Base-by-base conservation (phyloP, 108 stramenopile genomes). In the Epipyxis sp. region DNA sequence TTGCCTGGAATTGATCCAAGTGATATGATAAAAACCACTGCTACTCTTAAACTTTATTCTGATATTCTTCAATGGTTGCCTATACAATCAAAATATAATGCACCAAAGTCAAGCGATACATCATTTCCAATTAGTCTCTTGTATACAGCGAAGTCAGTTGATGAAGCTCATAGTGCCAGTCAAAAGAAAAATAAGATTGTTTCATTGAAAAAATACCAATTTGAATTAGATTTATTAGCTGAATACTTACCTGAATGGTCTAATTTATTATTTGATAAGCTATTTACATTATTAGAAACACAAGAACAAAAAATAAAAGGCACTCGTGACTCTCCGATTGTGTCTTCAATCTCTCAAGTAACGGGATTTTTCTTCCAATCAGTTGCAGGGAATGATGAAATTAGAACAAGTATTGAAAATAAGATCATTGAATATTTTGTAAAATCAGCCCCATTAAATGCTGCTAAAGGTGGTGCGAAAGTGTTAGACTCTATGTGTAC, bases 381-480 rank as follows among this genome's bases (percentile, higher is more conserved):
- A 6, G 34, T 65, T 16, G 61, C 20, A 13, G 25, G 35, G 30
- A 37, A 35, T 37, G 13, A 13, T 13, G 13, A 16, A 37, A 3
- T 6, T 10, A 35, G 25, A 32, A 32, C 20, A 65, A 25, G 6
- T 10, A 10, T 74, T 10, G 46, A 3, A 39, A 37, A 37, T 13
- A 34, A 10, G 71, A 27, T 74, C 41, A 37, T 74, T 37, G n/a
- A 74, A 32, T 74, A 54, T 37, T 43, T 25, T 25, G n/a, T 57
- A 13, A 74, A 39, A 6, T 6, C 3, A 16, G 50, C 44, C 43
- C 46, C 71, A 13, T 27, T 42, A 42, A 13, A 74, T 74, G 3
- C 71, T 10, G 71, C 10, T 20, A 74, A 74, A 74, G 32, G 25
- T 6, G 16, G 44, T 57, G 71, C 41, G 32, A 74, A 74, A 32